Evolutionary conservation across 352 stramenopile genomes (phyloP).

Genomic region (Pythium brassicae): DNA sequence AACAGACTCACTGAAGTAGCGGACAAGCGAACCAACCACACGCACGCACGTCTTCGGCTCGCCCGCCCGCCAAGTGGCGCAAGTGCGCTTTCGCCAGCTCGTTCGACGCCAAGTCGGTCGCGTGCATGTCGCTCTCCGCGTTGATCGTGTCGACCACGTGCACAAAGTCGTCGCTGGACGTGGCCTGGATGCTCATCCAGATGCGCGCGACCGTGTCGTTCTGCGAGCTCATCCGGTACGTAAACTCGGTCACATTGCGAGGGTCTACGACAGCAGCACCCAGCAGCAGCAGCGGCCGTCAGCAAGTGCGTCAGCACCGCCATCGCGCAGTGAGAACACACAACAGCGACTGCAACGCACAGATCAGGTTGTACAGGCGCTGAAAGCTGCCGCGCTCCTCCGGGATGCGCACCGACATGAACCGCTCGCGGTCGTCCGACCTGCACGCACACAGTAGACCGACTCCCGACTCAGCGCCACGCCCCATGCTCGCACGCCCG

Average conservation of each 20-base stretch:
- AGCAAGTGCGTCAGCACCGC: too few relatives aligned
- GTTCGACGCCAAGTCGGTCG: slow-evolving; percentile 92
- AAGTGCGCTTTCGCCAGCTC: slow-evolving; percentile 96
- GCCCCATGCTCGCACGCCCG: too few relatives aligned
- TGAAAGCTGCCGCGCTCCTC: slow-evolving; percentile 93
- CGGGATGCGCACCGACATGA: slow-evolving; percentile 95
- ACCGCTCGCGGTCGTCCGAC: slow-evolving; percentile 93
- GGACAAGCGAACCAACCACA: too few relatives aligned
- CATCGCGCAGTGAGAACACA: too few relatives aligned
- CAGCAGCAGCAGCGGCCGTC: too few relatives aligned
- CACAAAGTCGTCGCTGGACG: slow-evolving; percentile 57
- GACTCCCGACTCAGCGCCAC: too few relatives aligned
- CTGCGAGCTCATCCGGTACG: slow-evolving; percentile 90
- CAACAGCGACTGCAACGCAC: too few relatives aligned
- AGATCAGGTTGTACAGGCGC: slow-evolving; percentile 72
- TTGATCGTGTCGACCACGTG: slow-evolving; percentile 71
- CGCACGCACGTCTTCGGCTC: slow-evolving; percentile 55
- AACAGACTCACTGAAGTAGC: too few relatives aligned
- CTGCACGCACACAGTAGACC: slow-evolving; percentile 14
- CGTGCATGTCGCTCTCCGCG: slow-evolving; percentile 77
- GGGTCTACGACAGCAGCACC: slow-evolving; percentile 57
- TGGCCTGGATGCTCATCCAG: slow-evolving; percentile 95
- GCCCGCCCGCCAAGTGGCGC: slow-evolving; percentile 93
- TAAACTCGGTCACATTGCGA: slow-evolving; percentile 95
- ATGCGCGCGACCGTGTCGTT: slow-evolving; percentile 85